Evolutionary conservation across 805 yeast species (phyloP), one percentile per base, ranked within the genome.

Genomic region (Kuraishia piskuri): DNA sequence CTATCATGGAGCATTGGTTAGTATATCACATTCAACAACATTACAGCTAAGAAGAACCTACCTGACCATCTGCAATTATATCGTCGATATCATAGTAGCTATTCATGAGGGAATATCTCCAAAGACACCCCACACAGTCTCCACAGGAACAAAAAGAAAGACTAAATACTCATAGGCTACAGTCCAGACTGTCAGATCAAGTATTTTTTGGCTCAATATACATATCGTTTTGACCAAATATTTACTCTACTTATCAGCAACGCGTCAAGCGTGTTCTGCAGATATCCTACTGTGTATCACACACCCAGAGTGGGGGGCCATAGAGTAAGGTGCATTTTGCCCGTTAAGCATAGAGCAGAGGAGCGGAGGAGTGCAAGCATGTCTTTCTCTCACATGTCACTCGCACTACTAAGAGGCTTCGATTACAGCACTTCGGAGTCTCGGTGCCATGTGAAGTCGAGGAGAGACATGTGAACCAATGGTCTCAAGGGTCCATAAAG

Each of bases 51-150:
- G 47, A 46, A 46, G 22, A 25, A 17, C 6, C 25, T 57, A 70
- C 76, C 59, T 82, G 84, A 2, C 79, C 75, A 56, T 83, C 90
- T 0, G 91, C 81, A 20, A 86, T 71, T 12, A 87, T 83, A 58
- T 86, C 94, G 59, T 88, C 94, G 5, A 88, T 71, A 63, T 86
- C 91, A 69, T 84, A 88, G 68, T 88, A 88, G 17, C 64, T 45
- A 8, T 12, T 45, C 40, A 31, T 31, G 40, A 31, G 40, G 40
- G 40, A n/a, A 7, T 31, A 25, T 25, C 10, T 7, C 7, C 31
- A 25, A 25, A 25, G 7, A 25, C 10, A 7, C 31, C 31, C 31
- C 10, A 10, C 10, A 25, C 31, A 25, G 9, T 7, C 31, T 10
- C 31, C 10, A 25, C 10, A 25, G 31, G 6, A n/a, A n/a, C n/a